phyloP scores from a whole-genome alignment of 306 rosid species.

The Oxytropis ochrocephala region DNA sequence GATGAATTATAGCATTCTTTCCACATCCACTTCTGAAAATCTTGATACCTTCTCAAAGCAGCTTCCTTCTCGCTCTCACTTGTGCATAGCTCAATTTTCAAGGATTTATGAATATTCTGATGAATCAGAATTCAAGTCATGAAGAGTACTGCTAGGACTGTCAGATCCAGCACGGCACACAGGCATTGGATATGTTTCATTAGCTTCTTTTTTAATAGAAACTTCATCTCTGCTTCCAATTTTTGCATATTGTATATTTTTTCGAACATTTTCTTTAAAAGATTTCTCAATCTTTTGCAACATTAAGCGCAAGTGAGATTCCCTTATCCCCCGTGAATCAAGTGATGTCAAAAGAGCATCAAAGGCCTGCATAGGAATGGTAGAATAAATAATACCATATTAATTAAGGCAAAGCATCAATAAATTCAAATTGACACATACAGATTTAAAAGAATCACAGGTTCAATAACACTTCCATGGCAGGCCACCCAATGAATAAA shows the following conservation, averaged over 20 bases:
- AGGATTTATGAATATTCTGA: conserved; percentile 60
- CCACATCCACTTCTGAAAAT: conserved; percentile 91
- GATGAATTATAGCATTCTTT: conserved; percentile 69
- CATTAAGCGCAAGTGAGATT: conserved; percentile 91
- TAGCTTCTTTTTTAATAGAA: conserved; percentile 48
- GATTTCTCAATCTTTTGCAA: conserved; percentile 76
- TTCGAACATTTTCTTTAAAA: conserved; percentile 68
- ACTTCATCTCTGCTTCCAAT: conserved; percentile 24
- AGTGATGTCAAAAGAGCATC: conserved; percentile 68
- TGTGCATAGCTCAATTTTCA: conserved; percentile 74
- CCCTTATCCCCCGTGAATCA: conserved; percentile 90
- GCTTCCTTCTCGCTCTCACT: conserved; percentile 70
- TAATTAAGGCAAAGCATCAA: neutral
- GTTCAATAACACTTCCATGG: neutral
- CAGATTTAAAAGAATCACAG: neutral
- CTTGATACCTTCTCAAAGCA: conserved; percentile 72
- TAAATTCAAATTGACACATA: neutral
- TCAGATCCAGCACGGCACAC: conserved; percentile 38
- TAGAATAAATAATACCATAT: conserved; percentile 6
- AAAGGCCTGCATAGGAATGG: conserved; percentile 58
- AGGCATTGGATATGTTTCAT: conserved; percentile 37
- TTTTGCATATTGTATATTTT: conserved; percentile 30
- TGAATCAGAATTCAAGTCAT: conserved; percentile 50
- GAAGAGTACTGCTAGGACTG: conserved; percentile 70
- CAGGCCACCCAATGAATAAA: neutral